phyloP scores from a whole-genome alignment of 768 basidiomycete species.

The Tylopilus plumbeoviolaceoides region DNA sequence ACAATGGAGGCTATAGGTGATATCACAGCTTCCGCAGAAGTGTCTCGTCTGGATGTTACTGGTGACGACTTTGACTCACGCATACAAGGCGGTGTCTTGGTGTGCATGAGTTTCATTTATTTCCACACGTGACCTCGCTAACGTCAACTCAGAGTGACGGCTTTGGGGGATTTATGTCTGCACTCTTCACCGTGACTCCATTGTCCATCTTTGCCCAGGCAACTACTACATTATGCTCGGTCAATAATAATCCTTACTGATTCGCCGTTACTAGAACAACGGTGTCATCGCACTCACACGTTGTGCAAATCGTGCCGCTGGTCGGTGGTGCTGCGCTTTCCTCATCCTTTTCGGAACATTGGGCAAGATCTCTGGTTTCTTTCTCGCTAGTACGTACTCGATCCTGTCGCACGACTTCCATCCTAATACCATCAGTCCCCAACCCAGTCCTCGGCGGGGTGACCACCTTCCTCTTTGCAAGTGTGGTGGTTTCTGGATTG shows the following conservation, averaged over 20 bases:
- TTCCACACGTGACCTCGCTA: not conserved
- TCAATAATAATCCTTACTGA: not conserved
- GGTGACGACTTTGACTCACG: conserved; percentile 77
- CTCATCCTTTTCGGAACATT: conserved; percentile 77
- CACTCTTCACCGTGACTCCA: conserved; percentile 76
- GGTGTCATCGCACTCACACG: conserved; percentile 82
- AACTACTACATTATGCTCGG: not conserved
- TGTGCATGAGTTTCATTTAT: conserved; percentile 22
- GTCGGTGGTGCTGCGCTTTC: conserved; percentile 75
- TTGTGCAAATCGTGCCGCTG: conserved; percentile 76
- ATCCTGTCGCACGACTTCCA: not conserved
- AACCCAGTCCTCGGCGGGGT: conserved; percentile 81
- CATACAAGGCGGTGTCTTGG: conserved; percentile 79
- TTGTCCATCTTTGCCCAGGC: conserved; percentile 74
- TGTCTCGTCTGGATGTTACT: conserved; percentile 67
- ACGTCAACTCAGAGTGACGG: conserved; percentile 55
- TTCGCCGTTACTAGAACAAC: conserved; percentile 50
- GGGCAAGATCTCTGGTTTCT: conserved; percentile 79
- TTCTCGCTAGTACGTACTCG: conserved; percentile 58
- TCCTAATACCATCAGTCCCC: conserved; percentile 44
- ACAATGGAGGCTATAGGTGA: conserved; percentile 87
- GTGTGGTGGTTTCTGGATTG: conserved; percentile 65
- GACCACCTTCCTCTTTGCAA: conserved; percentile 83
- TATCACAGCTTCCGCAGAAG: conserved; percentile 78
- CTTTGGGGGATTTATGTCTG: conserved; percentile 75